phyloP scores from a whole-genome alignment of 2,329 filamentous ascomycete genomes.

The Hypoxylon sp. region DNA sequence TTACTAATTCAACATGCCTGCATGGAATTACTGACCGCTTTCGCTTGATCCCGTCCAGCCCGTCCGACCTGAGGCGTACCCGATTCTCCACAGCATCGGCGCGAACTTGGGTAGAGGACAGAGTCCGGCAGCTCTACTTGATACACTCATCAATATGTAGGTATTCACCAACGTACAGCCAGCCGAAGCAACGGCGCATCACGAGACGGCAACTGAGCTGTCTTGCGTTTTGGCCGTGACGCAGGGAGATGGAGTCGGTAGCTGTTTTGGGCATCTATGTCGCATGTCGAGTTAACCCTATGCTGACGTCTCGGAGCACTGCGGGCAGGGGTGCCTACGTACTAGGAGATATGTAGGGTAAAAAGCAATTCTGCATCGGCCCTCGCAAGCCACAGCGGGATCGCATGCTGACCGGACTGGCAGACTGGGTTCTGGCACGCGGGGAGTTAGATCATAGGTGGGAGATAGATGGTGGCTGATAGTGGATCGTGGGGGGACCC shows the following conservation, averaged over 20 bases:
- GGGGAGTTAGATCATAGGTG: conserved; percentile 41
- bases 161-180: background rate
- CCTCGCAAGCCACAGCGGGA: conserved; percentile 39
- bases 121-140: conserved; percentile 18
- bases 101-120: conserved; percentile 31
- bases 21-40: conserved; percentile 6
- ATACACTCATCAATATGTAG: background rate
- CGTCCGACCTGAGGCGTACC: conserved; percentile 18
- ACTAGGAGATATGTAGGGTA: too few relatives aligned
- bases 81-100: conserved; percentile 12
- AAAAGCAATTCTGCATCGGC: conserved; percentile 23
- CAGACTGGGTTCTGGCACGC: conserved; percentile 24
- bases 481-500: conserved; percentile 42
- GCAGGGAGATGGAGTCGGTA: conserved; percentile 26
- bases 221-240: conserved; percentile 9
- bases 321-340: conserved; percentile 18
- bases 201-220: conserved; percentile 30
- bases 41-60: background rate
- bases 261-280: conserved; percentile 33
- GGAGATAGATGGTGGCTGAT: conserved; percentile 37
- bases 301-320: background rate
- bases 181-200: conserved; percentile 31
- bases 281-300: conserved; percentile 24
- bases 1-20: conserved; percentile 22
- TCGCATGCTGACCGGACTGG: conserved; percentile 28